Conservation (phyloP, 495 filamentous ascomycete genomes). For the Penicillium silybi region DNA sequence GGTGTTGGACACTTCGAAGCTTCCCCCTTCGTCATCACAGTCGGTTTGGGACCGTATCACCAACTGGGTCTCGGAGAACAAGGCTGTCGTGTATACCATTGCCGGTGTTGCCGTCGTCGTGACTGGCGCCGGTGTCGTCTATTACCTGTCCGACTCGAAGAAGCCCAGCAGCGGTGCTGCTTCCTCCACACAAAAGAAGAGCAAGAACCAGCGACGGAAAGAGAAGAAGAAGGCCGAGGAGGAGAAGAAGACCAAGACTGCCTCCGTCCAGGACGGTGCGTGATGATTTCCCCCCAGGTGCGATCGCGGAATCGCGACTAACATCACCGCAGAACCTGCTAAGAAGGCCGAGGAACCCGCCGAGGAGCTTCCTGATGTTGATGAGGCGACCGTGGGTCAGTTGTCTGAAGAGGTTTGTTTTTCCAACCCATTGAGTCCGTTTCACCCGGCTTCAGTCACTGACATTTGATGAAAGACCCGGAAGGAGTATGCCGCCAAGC, state of each 20-base stretch:
- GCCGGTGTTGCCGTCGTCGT: constrained; percentile 90
- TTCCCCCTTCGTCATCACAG: constrained; percentile 50
- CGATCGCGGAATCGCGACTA: constrained; percentile 18
- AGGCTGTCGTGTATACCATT: constrained; percentile 91
- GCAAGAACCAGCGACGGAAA: constrained; percentile 59
- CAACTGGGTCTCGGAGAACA: constrained; percentile 92
- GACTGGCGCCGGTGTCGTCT: constrained; percentile 83
- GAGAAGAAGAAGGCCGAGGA: constrained; percentile 68
- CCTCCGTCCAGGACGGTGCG: constrained; percentile 43
- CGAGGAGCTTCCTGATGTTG: constrained; percentile 81
- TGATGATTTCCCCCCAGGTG: constrained; percentile 3
- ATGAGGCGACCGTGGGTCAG: constrained; percentile 67
- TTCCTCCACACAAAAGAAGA: constrained; percentile 45
- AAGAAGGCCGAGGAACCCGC: constrained; percentile 59
- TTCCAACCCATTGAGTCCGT: not conserved
- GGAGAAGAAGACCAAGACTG: constrained; percentile 56
- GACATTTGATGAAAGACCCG: constrained; percentile 37
- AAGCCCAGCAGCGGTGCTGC: constrained; percentile 20
- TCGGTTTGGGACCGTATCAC: constrained; percentile 86
- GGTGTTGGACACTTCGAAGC: constrained; percentile 48
- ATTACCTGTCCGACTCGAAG: constrained; percentile 65
- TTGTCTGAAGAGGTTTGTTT: constrained; percentile 62
- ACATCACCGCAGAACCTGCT: constrained; percentile 33
- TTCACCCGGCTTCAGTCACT: constrained; percentile 1
- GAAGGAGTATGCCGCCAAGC: constrained; percentile 78